Base-by-base conservation (phyloP, 495 filamentous ascomycete species). In the Neurospora sp. region DNA sequence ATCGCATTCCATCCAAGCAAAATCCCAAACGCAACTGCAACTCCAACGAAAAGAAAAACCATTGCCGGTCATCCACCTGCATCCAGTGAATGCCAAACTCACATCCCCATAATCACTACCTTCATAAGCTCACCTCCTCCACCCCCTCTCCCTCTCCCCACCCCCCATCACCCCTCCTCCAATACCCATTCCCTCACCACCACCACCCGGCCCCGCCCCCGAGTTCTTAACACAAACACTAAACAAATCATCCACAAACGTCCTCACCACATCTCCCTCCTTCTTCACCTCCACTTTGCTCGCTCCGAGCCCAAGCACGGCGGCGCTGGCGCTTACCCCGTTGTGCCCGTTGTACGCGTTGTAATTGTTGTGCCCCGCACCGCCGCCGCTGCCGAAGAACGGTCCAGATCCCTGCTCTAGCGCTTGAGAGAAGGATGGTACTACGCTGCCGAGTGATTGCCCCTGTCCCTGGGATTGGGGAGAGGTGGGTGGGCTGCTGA, bases 231-330 rank as follows among this genome's bases (percentile, higher is more conserved):
- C 73, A 70, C 81, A 81, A 27, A 71, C 71, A 7, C 76, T 73
- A 70, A 83, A 80, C 37, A 84, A 71, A 53, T 83, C 81, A 37
- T 84, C 82, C 20, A 82, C 82, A 71, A 84, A 83, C 45, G 80
- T 83, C 68, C 72, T 77, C 12, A 75, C 70, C 12, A 83, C 27
- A 0, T 65, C 78, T n/a, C 70, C 70, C 22, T 73, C 75, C 61
- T 75, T 79, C 18, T 68, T 74, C 5, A 77, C 78, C 47, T 75
- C 76, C n/a, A 74, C 76, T 8, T 59, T 74, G 8, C 73, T 74
- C 27, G 35, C 8, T 0, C 76, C 74, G 9, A 70, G 18, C 12
- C 39, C 77, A 31, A 3, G 22, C 3, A 37, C 35, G 14, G 14
- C 14, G 59, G 14, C 16, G 59, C 39, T n/a, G 12, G 20, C 59